These are phyloP conservation scores for Zangia roseola DNA, from an alignment of 768 basidiomycete species.

Conservation along the genomic window DNA sequence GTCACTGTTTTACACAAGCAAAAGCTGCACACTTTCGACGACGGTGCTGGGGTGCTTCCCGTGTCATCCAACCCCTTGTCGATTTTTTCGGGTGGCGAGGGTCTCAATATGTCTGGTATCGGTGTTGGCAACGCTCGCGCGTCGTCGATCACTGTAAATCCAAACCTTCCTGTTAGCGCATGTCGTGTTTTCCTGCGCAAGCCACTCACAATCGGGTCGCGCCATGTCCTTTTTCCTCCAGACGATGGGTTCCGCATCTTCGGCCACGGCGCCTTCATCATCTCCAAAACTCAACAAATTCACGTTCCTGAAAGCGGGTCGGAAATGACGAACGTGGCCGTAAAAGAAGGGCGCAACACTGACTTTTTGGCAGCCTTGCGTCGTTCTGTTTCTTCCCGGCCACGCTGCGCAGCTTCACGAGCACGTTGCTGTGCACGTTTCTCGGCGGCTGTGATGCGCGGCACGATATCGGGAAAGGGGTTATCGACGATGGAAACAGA, in stretches of 20 bases:
- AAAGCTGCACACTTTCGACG: slow-evolving; percentile 16
- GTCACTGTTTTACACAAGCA: neutral
- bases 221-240: slow-evolving; percentile 81
- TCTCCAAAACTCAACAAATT: slow-evolving; percentile 87
- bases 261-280: slow-evolving; percentile 59
- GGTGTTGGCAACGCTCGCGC: slow-evolving; percentile 2
- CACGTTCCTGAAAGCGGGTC: slow-evolving; percentile 60
- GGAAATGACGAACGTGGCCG: neutral
- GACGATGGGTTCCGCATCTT: slow-evolving; percentile 50
- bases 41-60: neutral
- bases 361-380: slow-evolving; percentile 88
- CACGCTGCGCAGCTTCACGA: slow-evolving; percentile 67
- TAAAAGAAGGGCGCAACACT: slow-evolving; percentile 21
- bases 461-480: slow-evolving; percentile 93
- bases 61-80: slow-evolving; percentile 2
- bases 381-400: slow-evolving; percentile 73
- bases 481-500: slow-evolving; percentile 84
- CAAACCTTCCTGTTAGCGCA: neutral
- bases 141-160: slow-evolving; percentile 25
- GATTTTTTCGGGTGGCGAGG: neutral
- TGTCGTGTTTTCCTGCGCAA: neutral
- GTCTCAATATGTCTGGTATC: slow-evolving; percentile 8
- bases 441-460: slow-evolving; percentile 94
- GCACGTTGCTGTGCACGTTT: slow-evolving; percentile 82
- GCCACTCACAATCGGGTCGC: slow-evolving; percentile 74